phyloP scores from a whole-genome alignment of 805 yeast species.

The Vanderwaltozyma verrucispora region DNA sequence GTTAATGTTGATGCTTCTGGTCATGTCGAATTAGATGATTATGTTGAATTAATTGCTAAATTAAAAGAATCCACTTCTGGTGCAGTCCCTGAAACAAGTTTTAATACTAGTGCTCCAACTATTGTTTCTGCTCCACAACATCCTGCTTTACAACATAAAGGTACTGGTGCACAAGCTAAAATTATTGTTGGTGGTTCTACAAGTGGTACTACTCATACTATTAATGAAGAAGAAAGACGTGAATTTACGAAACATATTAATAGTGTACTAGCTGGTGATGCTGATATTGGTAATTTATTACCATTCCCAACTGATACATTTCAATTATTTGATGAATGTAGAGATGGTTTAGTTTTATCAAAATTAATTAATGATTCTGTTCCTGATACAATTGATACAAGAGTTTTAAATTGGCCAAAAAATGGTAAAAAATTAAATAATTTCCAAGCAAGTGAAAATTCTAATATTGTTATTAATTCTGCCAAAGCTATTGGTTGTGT shows the following conservation, averaged over 20 bases:
- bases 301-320: conserved; percentile 92
- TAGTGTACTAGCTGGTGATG: conserved; percentile 80
- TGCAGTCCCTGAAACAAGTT: conserved; percentile 25
- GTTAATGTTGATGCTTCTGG: conserved; percentile 96
- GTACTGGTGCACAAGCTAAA: conserved; percentile 52
- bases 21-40: conserved; percentile 92
- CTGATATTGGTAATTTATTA: conserved; percentile 69
- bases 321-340: conserved; percentile 93
- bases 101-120: conserved; percentile 11
- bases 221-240: conserved; percentile 91
- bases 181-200: conserved; percentile 78
- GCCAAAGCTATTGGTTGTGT: conserved; percentile 99
- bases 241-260: conserved; percentile 96
- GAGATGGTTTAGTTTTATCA: conserved; percentile 88
- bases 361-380: conserved; percentile 95
- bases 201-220: conserved; percentile 92
- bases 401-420: conserved; percentile 87
- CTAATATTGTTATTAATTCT: conserved; percentile 94
- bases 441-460: conserved; percentile 93
- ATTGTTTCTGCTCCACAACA: conserved; percentile 18
- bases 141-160: conserved; percentile 36
- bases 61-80: conserved; percentile 38
- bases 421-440: conserved; percentile 74
- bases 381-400: conserved; percentile 95
- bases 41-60: conserved; percentile 74